Evolutionary conservation across 2,329 filamentous ascomycete genomes (phyloP).

Genomic region (Cercospora sojina): DNA sequence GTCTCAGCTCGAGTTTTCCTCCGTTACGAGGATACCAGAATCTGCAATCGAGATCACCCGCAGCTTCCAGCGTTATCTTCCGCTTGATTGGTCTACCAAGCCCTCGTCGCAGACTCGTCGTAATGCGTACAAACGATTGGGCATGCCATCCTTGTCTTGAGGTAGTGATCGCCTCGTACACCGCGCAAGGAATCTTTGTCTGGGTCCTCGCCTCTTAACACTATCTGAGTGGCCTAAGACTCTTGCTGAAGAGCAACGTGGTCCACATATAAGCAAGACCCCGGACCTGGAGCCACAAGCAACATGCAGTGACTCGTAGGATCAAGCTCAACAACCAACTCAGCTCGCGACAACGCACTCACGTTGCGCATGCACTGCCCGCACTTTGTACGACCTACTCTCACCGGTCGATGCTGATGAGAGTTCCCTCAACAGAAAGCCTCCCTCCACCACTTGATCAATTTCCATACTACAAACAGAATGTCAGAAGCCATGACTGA

Average conservation of each 20-base stretch:
- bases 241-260: not conserved
- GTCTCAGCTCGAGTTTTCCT: not conserved
- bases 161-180: not conserved
- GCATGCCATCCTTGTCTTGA: not conserved
- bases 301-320: not conserved
- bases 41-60: not conserved
- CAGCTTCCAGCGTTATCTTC: not conserved
- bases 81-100: not conserved
- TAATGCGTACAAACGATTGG: not conserved
- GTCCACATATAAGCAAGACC: not conserved
- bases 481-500: not conserved
- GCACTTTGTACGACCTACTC: not conserved
- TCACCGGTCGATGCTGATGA: not conserved
- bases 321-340: not conserved
- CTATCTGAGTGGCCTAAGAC: not conserved
- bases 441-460: not conserved
- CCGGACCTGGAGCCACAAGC: not conserved
- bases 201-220: no score
- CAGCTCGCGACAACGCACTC: not conserved
- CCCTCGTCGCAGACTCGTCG: not conserved
- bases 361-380: not conserved
- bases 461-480: not conserved
- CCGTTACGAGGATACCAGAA: not conserved
- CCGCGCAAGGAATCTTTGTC: not conserved
- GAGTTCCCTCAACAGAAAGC: not conserved